Percentiles rank a stretch among this genome's conserved stretches.
Evolutionary conservation across 805 yeast species (phyloP).

Genomic region (Helenozyma rhizophorensis): DNA sequence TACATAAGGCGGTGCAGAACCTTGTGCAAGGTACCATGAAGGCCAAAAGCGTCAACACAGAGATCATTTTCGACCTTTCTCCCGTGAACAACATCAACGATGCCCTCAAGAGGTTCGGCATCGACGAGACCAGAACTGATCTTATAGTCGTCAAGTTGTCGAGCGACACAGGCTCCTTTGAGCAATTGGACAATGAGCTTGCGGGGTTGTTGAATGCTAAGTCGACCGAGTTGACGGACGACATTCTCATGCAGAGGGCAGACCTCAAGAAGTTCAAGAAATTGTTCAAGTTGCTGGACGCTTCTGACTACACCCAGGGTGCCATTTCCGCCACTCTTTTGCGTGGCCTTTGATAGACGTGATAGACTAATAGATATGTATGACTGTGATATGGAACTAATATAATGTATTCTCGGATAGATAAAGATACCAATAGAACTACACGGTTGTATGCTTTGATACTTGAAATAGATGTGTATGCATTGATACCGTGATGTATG

Average conservation of each 20-base stretch:
- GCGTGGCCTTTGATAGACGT: conserved; percentile 15
- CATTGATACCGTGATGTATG: neutral
- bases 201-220: conserved; percentile 11
- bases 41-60: conserved; percentile 68
- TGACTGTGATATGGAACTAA: neutral
- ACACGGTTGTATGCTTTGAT: too few relatives aligned
- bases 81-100: conserved; percentile 71
- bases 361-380: neutral
- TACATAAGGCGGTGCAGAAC: conserved; percentile 59
- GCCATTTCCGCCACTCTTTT: conserved; percentile 14
- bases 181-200: conserved; percentile 26
- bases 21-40: conserved; percentile 42
- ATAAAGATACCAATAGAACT: too few relatives aligned
- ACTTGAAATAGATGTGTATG: neutral
- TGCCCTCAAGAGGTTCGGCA: conserved; percentile 66
- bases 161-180: conserved; percentile 14
- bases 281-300: conserved; percentile 32
- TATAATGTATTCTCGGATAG: too few relatives aligned
- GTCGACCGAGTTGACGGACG: conserved; percentile 20
- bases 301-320: conserved; percentile 7
- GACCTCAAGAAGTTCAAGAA: conserved; percentile 31
- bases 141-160: conserved; percentile 51
- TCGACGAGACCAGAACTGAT: conserved; percentile 44
- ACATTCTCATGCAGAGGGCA: conserved; percentile 14
- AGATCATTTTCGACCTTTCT: conserved; percentile 62